Evolutionary conservation across 495 filamentous ascomycete species (phyloP).

Genomic region (Hypoxylon intermedium): DNA sequence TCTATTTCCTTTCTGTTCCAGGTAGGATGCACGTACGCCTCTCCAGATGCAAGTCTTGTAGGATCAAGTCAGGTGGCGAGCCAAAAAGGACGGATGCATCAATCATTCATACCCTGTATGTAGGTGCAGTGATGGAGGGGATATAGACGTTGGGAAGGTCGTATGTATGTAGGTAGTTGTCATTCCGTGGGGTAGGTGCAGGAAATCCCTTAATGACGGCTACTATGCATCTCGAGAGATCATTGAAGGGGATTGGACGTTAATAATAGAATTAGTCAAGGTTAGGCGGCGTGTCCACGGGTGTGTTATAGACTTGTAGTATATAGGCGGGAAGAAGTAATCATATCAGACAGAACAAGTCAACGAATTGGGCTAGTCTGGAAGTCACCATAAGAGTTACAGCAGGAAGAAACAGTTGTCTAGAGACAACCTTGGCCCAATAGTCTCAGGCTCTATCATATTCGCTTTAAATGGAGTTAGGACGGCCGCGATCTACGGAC

Average conservation of each 20-base stretch:
- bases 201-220: conserved; percentile 9
- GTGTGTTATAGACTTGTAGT: conserved; percentile 9
- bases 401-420: not conserved
- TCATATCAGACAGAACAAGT: conserved; percentile 4
- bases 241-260: conserved; percentile 20
- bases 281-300: no score
- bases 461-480: not conserved
- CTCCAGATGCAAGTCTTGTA: not conserved
- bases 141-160: not conserved
- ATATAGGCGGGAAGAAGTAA: not conserved
- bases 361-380: no score
- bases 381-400: no score
- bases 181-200: conserved; percentile 30
- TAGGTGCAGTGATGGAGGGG: not conserved
- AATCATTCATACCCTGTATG: not conserved
- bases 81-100: not conserved
- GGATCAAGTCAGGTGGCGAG: conserved; percentile 2
- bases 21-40: not conserved
- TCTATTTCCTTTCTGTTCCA: not conserved
- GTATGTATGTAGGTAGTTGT: not conserved
- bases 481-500: not conserved
- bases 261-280: conserved; percentile 37
- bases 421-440: no score
- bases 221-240: not conserved
- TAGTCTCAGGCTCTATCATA: no score